Evolutionary conservation across 2,329 filamentous ascomycete species (phyloP).

Genomic region (Aspergillus felis): DNA sequence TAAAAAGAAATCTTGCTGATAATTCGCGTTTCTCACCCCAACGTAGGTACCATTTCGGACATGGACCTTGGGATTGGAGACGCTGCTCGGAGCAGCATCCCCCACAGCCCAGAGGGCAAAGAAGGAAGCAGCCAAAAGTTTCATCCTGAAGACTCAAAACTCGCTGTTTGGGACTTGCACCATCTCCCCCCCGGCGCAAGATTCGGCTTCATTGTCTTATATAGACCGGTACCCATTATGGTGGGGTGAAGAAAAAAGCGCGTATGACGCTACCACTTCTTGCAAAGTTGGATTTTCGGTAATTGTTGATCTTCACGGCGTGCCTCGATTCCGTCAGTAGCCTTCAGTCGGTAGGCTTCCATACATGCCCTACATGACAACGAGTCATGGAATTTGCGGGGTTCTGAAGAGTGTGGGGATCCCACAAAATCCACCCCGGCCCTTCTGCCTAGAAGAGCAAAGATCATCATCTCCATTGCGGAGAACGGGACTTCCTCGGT

Average conservation of each 20-base stretch:
- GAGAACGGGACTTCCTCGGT: background rate
- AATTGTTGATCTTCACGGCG: background rate
- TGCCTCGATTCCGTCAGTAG: background rate
- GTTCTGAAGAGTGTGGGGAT: background rate
- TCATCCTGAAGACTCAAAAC: conserved; percentile 1
- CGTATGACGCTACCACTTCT: background rate
- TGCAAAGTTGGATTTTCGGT: background rate
- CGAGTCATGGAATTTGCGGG: background rate
- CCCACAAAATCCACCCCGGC: background rate
- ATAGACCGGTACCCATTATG: background rate
- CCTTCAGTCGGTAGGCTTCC: no score
- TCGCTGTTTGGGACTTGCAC: background rate
- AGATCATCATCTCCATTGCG: background rate
- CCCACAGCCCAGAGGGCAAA: conserved; percentile 13
- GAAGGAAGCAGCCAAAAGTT: conserved; percentile 3
- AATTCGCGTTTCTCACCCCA: conserved; percentile 39
- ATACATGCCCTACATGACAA: no score
- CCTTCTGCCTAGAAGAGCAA: background rate
- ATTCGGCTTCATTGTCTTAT: background rate
- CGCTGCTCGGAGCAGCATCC: conserved; percentile 18
- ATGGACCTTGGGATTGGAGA: conserved; percentile 24
- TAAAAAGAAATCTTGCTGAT: conserved; percentile 51
- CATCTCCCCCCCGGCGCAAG: background rate
- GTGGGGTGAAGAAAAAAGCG: no score
- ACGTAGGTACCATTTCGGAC: conserved; percentile 48